Conservation (phyloP, 2,329 filamentous ascomycete species). For the Bimuria novae-zelandiae region DNA sequence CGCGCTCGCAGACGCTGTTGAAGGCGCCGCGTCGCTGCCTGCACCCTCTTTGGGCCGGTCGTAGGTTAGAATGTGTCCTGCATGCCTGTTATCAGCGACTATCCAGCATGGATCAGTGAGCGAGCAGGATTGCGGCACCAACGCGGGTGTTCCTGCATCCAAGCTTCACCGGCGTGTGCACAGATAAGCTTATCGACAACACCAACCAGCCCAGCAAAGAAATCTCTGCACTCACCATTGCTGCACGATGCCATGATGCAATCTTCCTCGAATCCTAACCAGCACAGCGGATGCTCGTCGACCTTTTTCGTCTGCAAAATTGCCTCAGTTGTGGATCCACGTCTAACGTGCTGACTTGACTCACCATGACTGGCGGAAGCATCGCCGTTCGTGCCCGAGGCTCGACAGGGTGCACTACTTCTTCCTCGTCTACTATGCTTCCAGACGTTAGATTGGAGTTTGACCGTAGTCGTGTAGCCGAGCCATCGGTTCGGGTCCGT, state of each 20-base stretch:
- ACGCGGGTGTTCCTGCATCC: constrained; percentile 34
- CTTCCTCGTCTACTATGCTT: constrained; percentile 61
- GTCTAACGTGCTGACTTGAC: constrained; percentile 32
- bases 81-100: constrained; percentile 23
- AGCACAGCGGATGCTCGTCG: constrained; percentile 84
- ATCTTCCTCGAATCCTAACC: constrained; percentile 92
- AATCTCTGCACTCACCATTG: constrained; percentile 67
- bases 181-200: constrained; percentile 30
- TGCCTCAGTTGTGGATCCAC: constrained; percentile 10
- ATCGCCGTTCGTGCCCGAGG: constrained; percentile 82
- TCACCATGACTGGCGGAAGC: constrained; percentile 86
- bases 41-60: constrained; percentile 62
- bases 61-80: constrained; percentile 78
- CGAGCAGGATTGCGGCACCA: constrained; percentile 10
- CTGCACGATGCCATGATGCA: constrained; percentile 92
- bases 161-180: constrained; percentile 16
- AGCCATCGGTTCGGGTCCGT: constrained; percentile 63
- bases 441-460: constrained; percentile 67
- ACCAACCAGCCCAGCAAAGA: constrained; percentile 9
- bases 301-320: constrained; percentile 72
- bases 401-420: constrained; percentile 79
- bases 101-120: neutral
- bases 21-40: constrained; percentile 38
- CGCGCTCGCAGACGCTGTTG: constrained; percentile 30
- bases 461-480: constrained; percentile 67